Evolutionary conservation across 805 yeast species (phyloP), one percentile per base, ranked within the genome.

Genomic region (Schwanniomyces yamadae): DNA sequence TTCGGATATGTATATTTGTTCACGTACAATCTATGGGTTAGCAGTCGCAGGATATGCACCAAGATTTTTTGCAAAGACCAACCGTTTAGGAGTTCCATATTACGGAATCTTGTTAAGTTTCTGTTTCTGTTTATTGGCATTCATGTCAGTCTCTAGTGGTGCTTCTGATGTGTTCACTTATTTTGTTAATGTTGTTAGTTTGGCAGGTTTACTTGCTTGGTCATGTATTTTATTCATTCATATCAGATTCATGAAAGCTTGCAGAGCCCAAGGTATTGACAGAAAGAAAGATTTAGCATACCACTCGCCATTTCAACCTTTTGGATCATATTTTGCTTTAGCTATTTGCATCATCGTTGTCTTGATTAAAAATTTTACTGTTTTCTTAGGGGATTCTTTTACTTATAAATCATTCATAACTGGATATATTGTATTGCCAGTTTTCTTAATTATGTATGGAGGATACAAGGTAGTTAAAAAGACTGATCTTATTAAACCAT

Each of bases 21-120:
- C 93, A 14, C 75, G 95, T 71, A 78, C 84, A 8, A 63, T 82
- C 13, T 84, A 82, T 53, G 84, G 85, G 23, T 64, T 86, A 45
- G 75, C 93, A 1, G 73, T 77, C 34, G 83, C 82, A 48, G 85
- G 87, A 6, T 79, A 78, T 53, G 89, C 91, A 8, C 93, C 93
- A 45, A 68, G 62, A 45, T 52, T 83, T 52, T 78, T 84, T 55
- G 68, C 84, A 35, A 75, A 61, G 46, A 80, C 88, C 12, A 79
- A 77, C 63, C 77, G 68, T 47, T 65, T 67, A 61, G 93, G 95
- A 56, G 83, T 85, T 35, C 95, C 95, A 38, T 57, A 69, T 65
- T 71, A 65, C 44, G 75, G 89, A 4, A 58, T 84, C 33, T 62
- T 53, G 1, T 57, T 80, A 20, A 66, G 80, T 31, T 61, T 73